Base-by-base conservation (phyloP, 192 early-diverging fungal species). In the Coemansia javaensis region DNA sequence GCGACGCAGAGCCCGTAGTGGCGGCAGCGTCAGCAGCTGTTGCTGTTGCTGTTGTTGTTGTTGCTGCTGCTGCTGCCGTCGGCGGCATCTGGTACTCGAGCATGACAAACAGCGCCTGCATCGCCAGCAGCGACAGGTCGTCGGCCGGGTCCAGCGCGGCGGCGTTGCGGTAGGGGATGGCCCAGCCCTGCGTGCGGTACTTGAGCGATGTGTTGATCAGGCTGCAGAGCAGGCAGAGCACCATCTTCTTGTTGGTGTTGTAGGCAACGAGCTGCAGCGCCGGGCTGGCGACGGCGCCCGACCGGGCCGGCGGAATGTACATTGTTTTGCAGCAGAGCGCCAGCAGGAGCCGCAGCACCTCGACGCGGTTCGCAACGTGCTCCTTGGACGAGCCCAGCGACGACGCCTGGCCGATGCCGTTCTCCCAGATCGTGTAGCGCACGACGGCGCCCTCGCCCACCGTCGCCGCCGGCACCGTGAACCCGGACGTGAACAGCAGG, bases 161-260 rank as follows among this genome's bases (percentile, higher is more conserved):
- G 5, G 90, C 72, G 60, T 91, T 88, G 51, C 91, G 90, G 65
- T 94, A 96, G 30, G 91, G 91, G 10, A 90, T 72, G 5, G 81
- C 84, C 90, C 90, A 94, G 21, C 91, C 90, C 11, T 85, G 75
- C 6, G 87, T 85, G 53, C 91, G 86, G 56, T 92, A 90, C 32
- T 83, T 83, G 6, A 85, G 62, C 2, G 82, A 81, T 1, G 90
- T 93, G 53, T 96, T 96, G 33, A 93, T 52, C 21, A 93, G 55
- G 57, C 89, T 91, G 73, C 90, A 94, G 6, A 93, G 78, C 42
- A 94, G 50, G 8, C 85, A 82, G 23, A 94, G 56, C 7, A 84
- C 79, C 22, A 79, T 72, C 50, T 88, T 89, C 55, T 56, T 69
- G 63, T 77, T 70, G 13, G 58, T 24, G 45, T 71, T 65, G 50